Evolutionary conservation across 164 flowering plant species (phyloP).

Genomic region (Aristolochia contorta): DNA sequence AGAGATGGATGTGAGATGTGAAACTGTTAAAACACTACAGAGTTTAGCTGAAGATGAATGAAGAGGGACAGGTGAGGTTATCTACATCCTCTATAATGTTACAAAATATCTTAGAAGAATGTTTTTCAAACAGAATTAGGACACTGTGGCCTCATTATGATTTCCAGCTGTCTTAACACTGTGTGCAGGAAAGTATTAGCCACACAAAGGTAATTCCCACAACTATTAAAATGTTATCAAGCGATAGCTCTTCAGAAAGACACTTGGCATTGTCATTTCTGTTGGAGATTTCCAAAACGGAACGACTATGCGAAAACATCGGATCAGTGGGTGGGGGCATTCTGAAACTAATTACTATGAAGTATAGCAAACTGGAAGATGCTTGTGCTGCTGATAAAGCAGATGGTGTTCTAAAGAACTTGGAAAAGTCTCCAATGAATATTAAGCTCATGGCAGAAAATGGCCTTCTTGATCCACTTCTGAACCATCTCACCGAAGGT

Average conservation of each 20-base stretch:
- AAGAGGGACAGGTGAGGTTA: slow-evolving; percentile 34
- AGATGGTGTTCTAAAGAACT: slow-evolving; percentile 41
- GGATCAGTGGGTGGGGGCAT: slow-evolving; percentile 56
- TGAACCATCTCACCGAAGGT: slow-evolving; percentile 59
- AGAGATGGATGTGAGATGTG: slow-evolving; percentile 36
- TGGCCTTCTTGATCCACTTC: slow-evolving; percentile 64
- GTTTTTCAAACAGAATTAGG: no score
- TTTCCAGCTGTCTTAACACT: no score
- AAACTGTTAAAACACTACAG: slow-evolving; percentile 30
- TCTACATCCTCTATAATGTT: background rate
- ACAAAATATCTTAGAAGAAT: background rate
- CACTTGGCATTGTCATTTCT: slow-evolving; percentile 42
- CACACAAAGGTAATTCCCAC: slow-evolving; percentile 25
- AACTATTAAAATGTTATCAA: slow-evolving; percentile 40
- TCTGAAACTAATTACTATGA: slow-evolving; percentile 47
- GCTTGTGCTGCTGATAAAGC: slow-evolving; percentile 47
- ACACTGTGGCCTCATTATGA: no score
- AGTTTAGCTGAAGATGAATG: slow-evolving; percentile 41
- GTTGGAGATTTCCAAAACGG: slow-evolving; percentile 51
- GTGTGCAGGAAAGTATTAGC: slow-evolving; percentile 41
- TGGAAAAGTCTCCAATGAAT: slow-evolving; percentile 45
- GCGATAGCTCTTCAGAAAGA: slow-evolving; percentile 29
- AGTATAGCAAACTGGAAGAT: slow-evolving; percentile 34
- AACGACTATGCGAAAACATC: slow-evolving; percentile 31
- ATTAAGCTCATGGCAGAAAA: slow-evolving; percentile 73